Base-by-base conservation (phyloP, 805 yeast species). In the Lipomyces spencermartinsiae region DNA sequence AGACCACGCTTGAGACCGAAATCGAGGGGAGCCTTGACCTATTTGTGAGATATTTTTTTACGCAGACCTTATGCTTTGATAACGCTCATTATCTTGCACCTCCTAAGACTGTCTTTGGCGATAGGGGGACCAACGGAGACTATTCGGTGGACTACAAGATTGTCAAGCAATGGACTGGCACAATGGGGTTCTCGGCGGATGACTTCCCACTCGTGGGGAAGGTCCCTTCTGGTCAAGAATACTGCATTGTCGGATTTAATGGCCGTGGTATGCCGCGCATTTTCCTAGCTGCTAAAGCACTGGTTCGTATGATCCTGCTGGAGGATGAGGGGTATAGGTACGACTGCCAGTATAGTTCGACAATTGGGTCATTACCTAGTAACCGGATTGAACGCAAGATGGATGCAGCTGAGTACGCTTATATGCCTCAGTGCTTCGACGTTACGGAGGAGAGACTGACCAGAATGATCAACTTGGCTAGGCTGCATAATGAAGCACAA, bases 181-280 rank as follows among this genome's bases (percentile, higher is more conserved):
- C 83, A n/a, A 75, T 83, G 75, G 86, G 86, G 2, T 83, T 78
- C 70, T 75, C 85, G 4, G 76, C 77, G 35, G 84, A 83, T 68
- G 71, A 66, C 4, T 64, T 78, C 33, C 86, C 86, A 2, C 78
- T 79, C 61, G 83, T 83, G 22, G 86, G 86, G 29, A 82, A 80
- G 63, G 65, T 83, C 37, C 71, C 71, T 4, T 59, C 71, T 9
- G 75, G 78, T 64, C 64, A 63, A n/a, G 76, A 78, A n/a, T 83
- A 73, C 66, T 75, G 81, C n/a, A 75, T 78, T 68, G 85, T 85
- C 3, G 86, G 86, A 0, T 84, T 82, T 74, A 80, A 81, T 56
- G 86, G 86, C 1, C 86, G 84, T 73, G 86, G 86, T 29, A 83
- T 84, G 85, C 85, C 86, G 43, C 75, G 85, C 54, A 81, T 82